Percentiles rank a stretch among this genome's conserved stretches.
phyloP scores from a whole-genome alignment of 148 eudicot genomes.

The Chenopodium album region DNA sequence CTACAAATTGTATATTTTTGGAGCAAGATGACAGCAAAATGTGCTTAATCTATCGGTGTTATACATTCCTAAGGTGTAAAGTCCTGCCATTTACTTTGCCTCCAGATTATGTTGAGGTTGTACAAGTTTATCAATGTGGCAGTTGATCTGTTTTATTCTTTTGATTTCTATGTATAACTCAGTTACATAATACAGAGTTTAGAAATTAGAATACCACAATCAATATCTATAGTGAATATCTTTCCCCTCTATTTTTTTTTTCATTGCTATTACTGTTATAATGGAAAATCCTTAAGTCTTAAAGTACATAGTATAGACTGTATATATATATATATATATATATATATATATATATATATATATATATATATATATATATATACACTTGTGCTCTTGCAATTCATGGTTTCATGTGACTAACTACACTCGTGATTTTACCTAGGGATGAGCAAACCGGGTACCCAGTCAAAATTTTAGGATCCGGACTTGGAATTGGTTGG shows the following conservation, averaged over 20 bases:
- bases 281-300: neutral
- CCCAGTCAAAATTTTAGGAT: too few species aligned
- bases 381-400: too few species aligned
- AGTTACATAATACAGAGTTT: conserved; percentile 4
- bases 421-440: too few species aligned
- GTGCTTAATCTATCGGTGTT: neutral
- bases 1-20: neutral
- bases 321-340: too few species aligned
- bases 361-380: too few species aligned
- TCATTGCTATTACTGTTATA: neutral
- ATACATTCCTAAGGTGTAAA: conserved; percentile 14
- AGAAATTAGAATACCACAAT: conserved; percentile 2
- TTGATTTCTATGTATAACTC: conserved; percentile 2
- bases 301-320: too few species aligned
- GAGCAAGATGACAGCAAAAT: conserved; percentile 7
- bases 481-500: too few species aligned
- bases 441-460: too few species aligned
- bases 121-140: conserved; percentile 8
- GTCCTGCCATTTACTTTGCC: conserved; percentile 16
- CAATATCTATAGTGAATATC: neutral
- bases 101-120: conserved; percentile 3
- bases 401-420: too few species aligned
- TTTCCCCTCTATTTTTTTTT: neutral
- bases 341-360: too few species aligned
- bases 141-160: conserved; percentile 8